A percentile compares a stretch with the other conserved stretches of the same genome.
Evolutionary conservation across 2,329 filamentous ascomycete genomes (phyloP).

Genomic region (Xylariaceae sp.): DNA sequence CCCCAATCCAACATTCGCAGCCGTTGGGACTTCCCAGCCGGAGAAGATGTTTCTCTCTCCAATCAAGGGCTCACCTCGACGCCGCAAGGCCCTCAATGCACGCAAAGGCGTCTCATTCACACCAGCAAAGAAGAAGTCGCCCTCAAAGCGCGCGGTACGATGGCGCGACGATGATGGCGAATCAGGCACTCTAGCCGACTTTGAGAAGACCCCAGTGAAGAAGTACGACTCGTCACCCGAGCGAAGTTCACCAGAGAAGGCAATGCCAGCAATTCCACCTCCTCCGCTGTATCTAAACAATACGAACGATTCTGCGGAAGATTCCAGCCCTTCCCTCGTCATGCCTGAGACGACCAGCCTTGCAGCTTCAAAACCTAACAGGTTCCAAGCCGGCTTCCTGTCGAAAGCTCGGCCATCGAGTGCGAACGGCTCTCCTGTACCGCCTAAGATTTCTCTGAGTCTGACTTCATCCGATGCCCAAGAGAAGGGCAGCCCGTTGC

Average conservation of each 20-base stretch:
- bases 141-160: slow-evolving; percentile 75
- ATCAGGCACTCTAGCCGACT: slow-evolving; percentile 83
- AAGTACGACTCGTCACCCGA: slow-evolving; percentile 64
- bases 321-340: slow-evolving; percentile 62
- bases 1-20: slow-evolving; percentile 46
- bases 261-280: slow-evolving; percentile 46
- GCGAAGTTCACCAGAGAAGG: slow-evolving; percentile 52
- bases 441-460: slow-evolving; percentile 59
- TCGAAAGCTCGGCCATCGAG: slow-evolving; percentile 55
- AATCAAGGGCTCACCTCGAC: slow-evolving; percentile 76
- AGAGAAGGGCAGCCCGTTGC: slow-evolving; percentile 49
- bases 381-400: slow-evolving; percentile 89
- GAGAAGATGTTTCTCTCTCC: slow-evolving; percentile 60
- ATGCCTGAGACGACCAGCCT: slow-evolving; percentile 48
- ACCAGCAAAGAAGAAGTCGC: slow-evolving; percentile 75
- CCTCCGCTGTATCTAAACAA: slow-evolving; percentile 58
- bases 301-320: slow-evolving; percentile 52
- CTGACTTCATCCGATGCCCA: slow-evolving; percentile 59
- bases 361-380: slow-evolving; percentile 59
- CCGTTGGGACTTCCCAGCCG: slow-evolving; percentile 33
- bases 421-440: slow-evolving; percentile 61
- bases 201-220: slow-evolving; percentile 80
- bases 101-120: slow-evolving; percentile 80
- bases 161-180: slow-evolving; percentile 90
- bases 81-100: slow-evolving; percentile 66